Conservation (phyloP, 805 yeast genomes). For the Candida insectalens region DNA sequence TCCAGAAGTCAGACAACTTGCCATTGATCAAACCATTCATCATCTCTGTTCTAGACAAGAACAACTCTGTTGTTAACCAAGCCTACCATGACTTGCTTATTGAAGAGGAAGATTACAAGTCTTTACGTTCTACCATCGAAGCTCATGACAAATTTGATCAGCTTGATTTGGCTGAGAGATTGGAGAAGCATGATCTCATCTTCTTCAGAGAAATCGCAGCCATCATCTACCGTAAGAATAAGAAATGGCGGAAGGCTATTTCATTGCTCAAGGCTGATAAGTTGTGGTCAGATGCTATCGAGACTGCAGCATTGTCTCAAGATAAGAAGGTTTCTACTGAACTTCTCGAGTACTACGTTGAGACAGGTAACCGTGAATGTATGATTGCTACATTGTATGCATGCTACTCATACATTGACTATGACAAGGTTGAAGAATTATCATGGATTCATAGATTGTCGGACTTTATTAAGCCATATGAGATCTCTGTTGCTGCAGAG, state of each 20-base stretch:
- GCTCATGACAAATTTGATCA: slow-evolving; percentile 87
- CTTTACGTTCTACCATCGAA: slow-evolving; percentile 80
- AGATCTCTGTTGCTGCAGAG: slow-evolving; percentile 75
- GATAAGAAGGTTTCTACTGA: slow-evolving; percentile 82
- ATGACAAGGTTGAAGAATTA: slow-evolving; percentile 80
- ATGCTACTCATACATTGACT: slow-evolving; percentile 70
- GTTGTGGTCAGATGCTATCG: slow-evolving; percentile 90
- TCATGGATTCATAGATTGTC: slow-evolving; percentile 83
- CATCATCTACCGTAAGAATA: slow-evolving; percentile 83
- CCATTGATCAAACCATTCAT: slow-evolving; percentile 95
- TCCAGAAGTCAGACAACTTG: slow-evolving; percentile 89
- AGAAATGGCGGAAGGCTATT: slow-evolving; percentile 87
- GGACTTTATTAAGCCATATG: slow-evolving; percentile 87
- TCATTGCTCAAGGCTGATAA: slow-evolving; percentile 84
- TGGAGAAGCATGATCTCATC: slow-evolving; percentile 83
- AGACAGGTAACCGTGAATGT: slow-evolving; percentile 93
- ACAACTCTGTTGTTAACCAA: slow-evolving; percentile 81
- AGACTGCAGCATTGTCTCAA: slow-evolving; percentile 78
- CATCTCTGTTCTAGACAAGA: slow-evolving; percentile 83
- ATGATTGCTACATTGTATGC: slow-evolving; percentile 82
- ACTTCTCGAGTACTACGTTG: slow-evolving; percentile 82
- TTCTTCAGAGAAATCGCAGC: slow-evolving; percentile 97
- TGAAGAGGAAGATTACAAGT: slow-evolving; percentile 93
- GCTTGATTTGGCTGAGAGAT: slow-evolving; percentile 81
- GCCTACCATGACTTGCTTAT: slow-evolving; percentile 93